phyloP scores from a whole-genome alignment of 495 filamentous ascomycete genomes.

The Hypoxylon lienhwacheense region DNA sequence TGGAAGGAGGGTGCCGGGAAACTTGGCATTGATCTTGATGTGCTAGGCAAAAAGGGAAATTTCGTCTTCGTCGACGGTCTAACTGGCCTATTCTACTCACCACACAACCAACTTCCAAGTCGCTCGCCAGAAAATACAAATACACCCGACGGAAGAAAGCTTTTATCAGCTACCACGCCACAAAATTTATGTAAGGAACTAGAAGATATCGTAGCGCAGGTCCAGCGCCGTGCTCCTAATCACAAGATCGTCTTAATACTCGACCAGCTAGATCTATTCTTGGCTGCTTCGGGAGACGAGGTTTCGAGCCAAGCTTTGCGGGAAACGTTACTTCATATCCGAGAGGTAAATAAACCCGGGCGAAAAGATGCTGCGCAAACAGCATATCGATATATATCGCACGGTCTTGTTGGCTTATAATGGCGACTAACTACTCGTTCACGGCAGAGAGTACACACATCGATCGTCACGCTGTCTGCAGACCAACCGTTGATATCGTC shows the following conservation, averaged over 20 bases:
- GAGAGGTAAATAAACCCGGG: slow-evolving; percentile 60
- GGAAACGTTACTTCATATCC: slow-evolving; percentile 52
- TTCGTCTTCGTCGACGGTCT: slow-evolving; percentile 78
- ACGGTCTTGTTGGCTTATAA: not conserved
- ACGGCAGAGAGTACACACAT: slow-evolving; percentile 56
- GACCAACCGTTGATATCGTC: slow-evolving; percentile 67
- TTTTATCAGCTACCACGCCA: slow-evolving; percentile 18
- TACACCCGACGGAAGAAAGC: slow-evolving; percentile 10
- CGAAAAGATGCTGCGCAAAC: slow-evolving; percentile 45
- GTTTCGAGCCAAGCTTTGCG: slow-evolving; percentile 35
- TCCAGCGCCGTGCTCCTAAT: slow-evolving; percentile 18
- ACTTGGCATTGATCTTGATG: slow-evolving; percentile 72
- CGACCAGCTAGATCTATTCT: slow-evolving; percentile 59
- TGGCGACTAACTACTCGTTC: slow-evolving; percentile 29
- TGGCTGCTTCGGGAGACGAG: slow-evolving; percentile 48
- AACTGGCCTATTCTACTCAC: slow-evolving; percentile 47
- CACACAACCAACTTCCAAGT: slow-evolving; percentile 6
- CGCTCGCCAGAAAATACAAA: not conserved
- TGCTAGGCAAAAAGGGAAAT: slow-evolving; percentile 54
- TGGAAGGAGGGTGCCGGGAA: slow-evolving; percentile 68
- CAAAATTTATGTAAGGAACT: slow-evolving; percentile 25
- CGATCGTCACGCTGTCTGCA: slow-evolving; percentile 66
- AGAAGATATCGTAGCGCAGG: slow-evolving; percentile 26
- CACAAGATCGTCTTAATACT: slow-evolving; percentile 49
- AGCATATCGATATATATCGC: not conserved